Evolutionary conservation across 805 yeast species (phyloP).

Genomic region (Candida arabinofermentans): DNA sequence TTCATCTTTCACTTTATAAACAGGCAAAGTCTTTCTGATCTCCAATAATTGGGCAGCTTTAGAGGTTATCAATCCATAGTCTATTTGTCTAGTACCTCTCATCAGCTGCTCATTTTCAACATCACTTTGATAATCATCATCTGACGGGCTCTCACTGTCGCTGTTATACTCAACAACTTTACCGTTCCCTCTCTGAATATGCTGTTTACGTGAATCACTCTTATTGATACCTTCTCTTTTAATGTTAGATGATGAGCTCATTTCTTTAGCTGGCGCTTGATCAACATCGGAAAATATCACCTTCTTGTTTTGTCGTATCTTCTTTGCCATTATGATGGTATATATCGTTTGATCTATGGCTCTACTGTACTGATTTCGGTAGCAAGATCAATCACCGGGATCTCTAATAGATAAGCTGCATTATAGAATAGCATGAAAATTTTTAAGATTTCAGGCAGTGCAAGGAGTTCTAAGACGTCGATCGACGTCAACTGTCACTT

Average conservation of each 20-base stretch:
- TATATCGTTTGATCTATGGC: background rate
- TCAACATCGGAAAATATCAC: constrained; percentile 18
- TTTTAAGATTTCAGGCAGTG: background rate
- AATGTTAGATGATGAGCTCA: background rate
- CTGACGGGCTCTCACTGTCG: constrained; percentile 9
- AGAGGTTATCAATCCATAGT: constrained; percentile 26
- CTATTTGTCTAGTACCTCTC: constrained; percentile 17
- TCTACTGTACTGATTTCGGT: too few species aligned
- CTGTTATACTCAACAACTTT: constrained; percentile 7
- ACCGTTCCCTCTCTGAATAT: background rate
- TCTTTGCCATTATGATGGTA: background rate
- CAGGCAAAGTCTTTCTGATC: constrained; percentile 63
- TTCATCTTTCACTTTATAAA: constrained; percentile 64
- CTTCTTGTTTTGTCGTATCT: constrained; percentile 25
- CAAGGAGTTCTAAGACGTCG: background rate
- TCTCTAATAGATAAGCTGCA: background rate
- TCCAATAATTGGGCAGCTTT: constrained; percentile 44
- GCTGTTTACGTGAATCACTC: background rate
- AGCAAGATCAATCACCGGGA: background rate
- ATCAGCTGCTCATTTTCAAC: constrained; percentile 17
- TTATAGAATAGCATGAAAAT: background rate
- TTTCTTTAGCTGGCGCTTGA: background rate
- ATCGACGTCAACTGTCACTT: too few species aligned
- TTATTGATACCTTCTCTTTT: background rate
- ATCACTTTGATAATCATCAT: constrained; percentile 18